These are phyloP conservation scores for Spathaspora hagerdaliae DNA, from an alignment of 805 yeast genomes.

Conservation along the genomic window DNA sequence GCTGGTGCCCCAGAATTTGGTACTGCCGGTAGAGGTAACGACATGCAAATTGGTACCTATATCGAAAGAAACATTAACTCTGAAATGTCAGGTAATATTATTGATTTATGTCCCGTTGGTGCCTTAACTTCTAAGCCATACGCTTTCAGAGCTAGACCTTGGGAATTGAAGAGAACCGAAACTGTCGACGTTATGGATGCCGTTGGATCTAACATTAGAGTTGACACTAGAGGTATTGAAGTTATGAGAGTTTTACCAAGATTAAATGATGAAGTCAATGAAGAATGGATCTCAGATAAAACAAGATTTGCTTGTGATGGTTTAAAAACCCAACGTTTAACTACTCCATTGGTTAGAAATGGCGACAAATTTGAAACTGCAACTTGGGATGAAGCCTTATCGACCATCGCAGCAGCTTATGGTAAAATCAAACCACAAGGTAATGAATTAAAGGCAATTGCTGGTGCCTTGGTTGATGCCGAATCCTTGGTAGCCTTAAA, in stretches of 20 bases:
- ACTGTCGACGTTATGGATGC: conserved; percentile 82
- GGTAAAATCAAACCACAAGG: conserved; percentile 53
- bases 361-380: conserved; percentile 69
- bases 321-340: conserved; percentile 78
- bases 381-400: conserved; percentile 84
- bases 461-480: conserved; percentile 79
- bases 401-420: conserved; percentile 62
- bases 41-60: conserved; percentile 87
- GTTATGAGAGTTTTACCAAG: conserved; percentile 86
- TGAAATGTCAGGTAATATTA: conserved; percentile 81
- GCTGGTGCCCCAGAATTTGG: conserved; percentile 94
- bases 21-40: conserved; percentile 86
- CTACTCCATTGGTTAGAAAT: conserved; percentile 70
- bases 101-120: conserved; percentile 89
- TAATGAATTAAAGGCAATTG: conserved; percentile 74
- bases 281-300: conserved; percentile 90
- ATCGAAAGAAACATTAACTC: conserved; percentile 80
- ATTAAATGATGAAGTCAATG: conserved; percentile 80
- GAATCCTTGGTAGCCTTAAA: conserved; percentile 80
- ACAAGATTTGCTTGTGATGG: conserved; percentile 85
- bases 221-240: conserved; percentile 82
- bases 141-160: conserved; percentile 89
- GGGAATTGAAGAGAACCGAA: conserved; percentile 90
- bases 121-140: conserved; percentile 88
- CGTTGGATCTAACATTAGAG: conserved; percentile 76